Evolutionary conservation across 164 flowering plant species (phyloP), one percentile per base, ranked within the genome.

Genomic region (Annona cherimola): DNA sequence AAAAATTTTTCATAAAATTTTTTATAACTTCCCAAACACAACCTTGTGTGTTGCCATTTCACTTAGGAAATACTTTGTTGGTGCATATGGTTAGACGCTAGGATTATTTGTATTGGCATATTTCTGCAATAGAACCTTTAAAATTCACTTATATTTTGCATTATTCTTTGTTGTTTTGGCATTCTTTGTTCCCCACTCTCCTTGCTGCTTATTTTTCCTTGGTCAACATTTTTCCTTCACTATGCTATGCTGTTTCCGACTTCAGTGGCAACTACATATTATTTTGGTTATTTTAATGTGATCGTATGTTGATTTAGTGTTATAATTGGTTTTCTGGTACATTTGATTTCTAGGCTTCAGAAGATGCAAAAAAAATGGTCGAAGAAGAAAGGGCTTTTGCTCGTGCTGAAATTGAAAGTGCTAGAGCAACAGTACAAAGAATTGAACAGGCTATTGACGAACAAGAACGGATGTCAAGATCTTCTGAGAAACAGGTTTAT

Each of bases 301-400:
- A 0, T 26, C 1, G 35, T 50, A 3, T 12, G 14, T 5, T 50
- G 2, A 8, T 16, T 0, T 50, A 50, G 14, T 9, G 9, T 50
- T 50, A 9, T 5, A 50, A 11, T 7, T 45, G 9, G 9, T 4
- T 50, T 50, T 50, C 57, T 64, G 45, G 42, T 64, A 43, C 1
- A 4, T 61, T 61, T 64, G 5, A 4, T 71, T 69, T 80, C 40
- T 82, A 94, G 99, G 99, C 97, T 75, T 88, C 99, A 42, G 95
- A 92, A 79, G 95, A 94, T 86, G 97, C 97, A 61, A 91, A 87
- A 76, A 89, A 78, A 71, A 80, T 90, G 79, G 92, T 91, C 63
- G 94, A 86, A 76, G 95, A 93, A 79, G 99, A 93, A 90, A 90
- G 96, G 77, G 86, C 96, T 71, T 87, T 88, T 88, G 98, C 98